These are phyloP conservation scores for Fomitopsis pulvina DNA, from an alignment of 768 basidiomycete genomes.

Conservation along the genomic window DNA sequence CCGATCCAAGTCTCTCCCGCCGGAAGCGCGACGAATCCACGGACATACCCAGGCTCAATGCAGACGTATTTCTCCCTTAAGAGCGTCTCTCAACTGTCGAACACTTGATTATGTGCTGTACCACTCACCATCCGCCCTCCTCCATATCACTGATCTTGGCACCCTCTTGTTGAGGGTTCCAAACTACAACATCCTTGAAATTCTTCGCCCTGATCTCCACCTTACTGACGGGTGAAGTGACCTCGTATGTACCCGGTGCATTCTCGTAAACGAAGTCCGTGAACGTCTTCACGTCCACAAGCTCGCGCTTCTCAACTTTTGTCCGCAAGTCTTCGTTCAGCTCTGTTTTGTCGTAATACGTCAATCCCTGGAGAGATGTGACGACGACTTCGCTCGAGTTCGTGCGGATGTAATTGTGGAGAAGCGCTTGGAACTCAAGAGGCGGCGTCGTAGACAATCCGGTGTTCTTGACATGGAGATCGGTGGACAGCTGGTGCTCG, in stretches of 20 bases:
- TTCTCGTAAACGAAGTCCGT: constrained; percentile 80
- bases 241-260: constrained; percentile 46
- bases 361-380: constrained; percentile 53
- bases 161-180: constrained; percentile 85
- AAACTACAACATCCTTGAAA: constrained; percentile 81
- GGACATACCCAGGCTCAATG: constrained; percentile 84
- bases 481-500: constrained; percentile 67
- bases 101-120: constrained; percentile 1
- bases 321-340: constrained; percentile 42
- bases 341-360: constrained; percentile 81
- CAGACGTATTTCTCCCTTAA: constrained; percentile 80
- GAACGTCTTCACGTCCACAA: constrained; percentile 56
- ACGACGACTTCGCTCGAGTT: constrained; percentile 55
- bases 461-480: constrained; percentile 75
- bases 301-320: constrained; percentile 53
- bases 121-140: constrained; percentile 68
- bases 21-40: constrained; percentile 58
- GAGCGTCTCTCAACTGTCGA: constrained; percentile 1
- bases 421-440: constrained; percentile 86
- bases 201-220: constrained; percentile 45
- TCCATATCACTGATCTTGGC: constrained; percentile 87
- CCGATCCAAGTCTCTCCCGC: constrained; percentile 73
- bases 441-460: constrained; percentile 36
- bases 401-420: constrained; percentile 85
- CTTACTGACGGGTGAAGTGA: constrained; percentile 54